Conservation (phyloP, 2,329 filamentous ascomycete genomes). For the Cryphonectria radicalis region DNA sequence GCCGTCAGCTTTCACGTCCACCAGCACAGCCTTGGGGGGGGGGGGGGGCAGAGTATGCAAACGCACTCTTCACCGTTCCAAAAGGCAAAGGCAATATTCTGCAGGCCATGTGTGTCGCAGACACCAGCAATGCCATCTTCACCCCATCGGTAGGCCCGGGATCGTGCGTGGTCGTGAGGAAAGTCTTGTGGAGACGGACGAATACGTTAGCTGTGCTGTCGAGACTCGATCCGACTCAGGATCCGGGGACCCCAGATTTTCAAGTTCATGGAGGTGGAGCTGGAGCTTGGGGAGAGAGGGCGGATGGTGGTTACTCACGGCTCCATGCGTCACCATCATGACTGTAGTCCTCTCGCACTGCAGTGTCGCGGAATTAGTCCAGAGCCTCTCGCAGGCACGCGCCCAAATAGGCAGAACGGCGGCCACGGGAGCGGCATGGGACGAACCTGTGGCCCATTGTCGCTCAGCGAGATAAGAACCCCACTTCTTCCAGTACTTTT, state of each 20-base stretch:
- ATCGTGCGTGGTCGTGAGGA: conserved; percentile 87
- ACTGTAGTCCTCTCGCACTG: conserved; percentile 89
- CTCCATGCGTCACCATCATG: conserved; percentile 94
- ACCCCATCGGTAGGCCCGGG: conserved; percentile 90
- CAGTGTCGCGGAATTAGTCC: conserved; percentile 32
- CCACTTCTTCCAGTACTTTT: conserved; percentile 98
- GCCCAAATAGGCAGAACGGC: conserved; percentile 25
- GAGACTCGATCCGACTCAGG: conserved; percentile 32
- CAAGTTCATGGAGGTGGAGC: conserved; percentile 29
- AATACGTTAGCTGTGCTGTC: conserved; percentile 32
- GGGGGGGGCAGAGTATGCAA: conserved; percentile 26
- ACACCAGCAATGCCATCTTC: conserved; percentile 97
- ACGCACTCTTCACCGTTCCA: conserved; percentile 94
- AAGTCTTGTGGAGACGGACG: conserved; percentile 67
- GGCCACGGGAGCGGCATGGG: conserved; percentile 26
- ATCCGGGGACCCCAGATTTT: conserved; percentile 24
- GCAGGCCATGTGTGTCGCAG: conserved; percentile 83
- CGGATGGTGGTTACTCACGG: conserved; percentile 63
- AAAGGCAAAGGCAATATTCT: conserved; percentile 94
- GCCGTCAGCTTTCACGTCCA: conserved; percentile 43
- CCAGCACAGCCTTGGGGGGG: conserved; percentile 9
- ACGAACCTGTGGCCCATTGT: conserved; percentile 89
- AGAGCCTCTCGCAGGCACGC: neutral
- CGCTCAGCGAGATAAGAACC: conserved; percentile 91
- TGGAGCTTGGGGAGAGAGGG: conserved; percentile 13